These are phyloP conservation scores for Cucurbita pepo DNA, from an alignment of 306 rosid species.

Conservation along the genomic window DNA sequence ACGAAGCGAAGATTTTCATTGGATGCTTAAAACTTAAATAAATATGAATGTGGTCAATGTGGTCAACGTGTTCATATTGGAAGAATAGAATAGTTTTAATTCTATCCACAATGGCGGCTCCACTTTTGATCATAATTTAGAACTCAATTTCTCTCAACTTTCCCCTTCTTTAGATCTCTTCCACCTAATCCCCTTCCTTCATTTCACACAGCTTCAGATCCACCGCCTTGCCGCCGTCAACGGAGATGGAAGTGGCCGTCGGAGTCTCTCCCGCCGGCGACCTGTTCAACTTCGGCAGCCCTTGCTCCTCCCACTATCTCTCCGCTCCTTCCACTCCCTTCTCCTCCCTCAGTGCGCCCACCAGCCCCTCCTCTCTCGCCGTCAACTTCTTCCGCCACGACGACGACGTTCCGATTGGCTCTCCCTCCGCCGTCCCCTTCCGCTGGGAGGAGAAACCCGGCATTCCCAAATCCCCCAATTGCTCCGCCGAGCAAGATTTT, in stretches of 20 bases:
- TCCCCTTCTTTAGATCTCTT: neutral
- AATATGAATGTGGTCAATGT: neutral
- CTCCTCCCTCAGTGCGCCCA: slow-evolving; percentile 64
- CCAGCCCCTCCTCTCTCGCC: slow-evolving; percentile 48
- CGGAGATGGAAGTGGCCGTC: slow-evolving; percentile 22
- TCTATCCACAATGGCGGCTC: neutral
- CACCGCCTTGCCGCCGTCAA: too few species aligned
- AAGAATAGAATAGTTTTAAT: neutral
- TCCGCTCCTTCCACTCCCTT: slow-evolving; percentile 84
- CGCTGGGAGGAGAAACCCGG: slow-evolving; percentile 55
- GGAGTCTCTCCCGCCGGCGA: slow-evolving; percentile 9
- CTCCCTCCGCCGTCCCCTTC: slow-evolving; percentile 35
- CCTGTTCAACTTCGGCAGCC: slow-evolving; percentile 41
- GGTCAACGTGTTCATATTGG: neutral
- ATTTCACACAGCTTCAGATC: neutral
- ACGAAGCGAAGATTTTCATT: too few species aligned
- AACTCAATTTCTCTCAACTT: neutral
- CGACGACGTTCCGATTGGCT: neutral
- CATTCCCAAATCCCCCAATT: slow-evolving; percentile 19
- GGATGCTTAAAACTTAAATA: neutral
- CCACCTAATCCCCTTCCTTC: neutral
- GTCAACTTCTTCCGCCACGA: slow-evolving; percentile 16
- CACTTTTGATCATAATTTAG: neutral
- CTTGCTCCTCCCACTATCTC: slow-evolving; percentile 64
- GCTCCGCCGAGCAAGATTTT: slow-evolving; percentile 13